Base-by-base conservation (phyloP, 2,329 filamentous ascomycete genomes). In the Mollisiaceae sp. region DNA sequence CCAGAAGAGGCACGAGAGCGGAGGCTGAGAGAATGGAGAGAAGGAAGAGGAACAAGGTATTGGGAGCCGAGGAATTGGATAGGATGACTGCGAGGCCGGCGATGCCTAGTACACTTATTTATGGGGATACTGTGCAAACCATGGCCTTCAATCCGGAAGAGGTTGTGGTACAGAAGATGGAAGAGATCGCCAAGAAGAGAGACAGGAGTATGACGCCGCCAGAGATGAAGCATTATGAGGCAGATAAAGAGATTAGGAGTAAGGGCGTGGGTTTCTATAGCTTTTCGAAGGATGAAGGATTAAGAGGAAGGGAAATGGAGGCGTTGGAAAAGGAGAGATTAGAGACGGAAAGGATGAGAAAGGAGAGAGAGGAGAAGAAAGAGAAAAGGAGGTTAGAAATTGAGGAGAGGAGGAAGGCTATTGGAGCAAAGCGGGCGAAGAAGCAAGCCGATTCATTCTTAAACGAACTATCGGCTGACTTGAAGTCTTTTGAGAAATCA, bases 261-360 rank as follows among this genome's bases (percentile, higher is more conserved):
- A 94, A 95, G 73, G 95, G 95, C 4, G 92, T 91, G 0, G 95
- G 92, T 0, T 99, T 98, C 79, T 97, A 93, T 80, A 89, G 91
- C 64, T 98, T 99, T 76, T 92, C 90, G 65, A 86, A 85, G 70
- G 91, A 97, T 77, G 89, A 90, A 74, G 88, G 85, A 70, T 82
- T 83, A 69, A 79, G 89, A 75, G 78, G 79, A 73, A 73, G 73
- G 58, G 92, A 98, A 82, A 97, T 98, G 92, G 83, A 86, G 70
- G 85, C 83, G 54, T 80, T 83, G 71, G 89, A 93, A 76, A 82
- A 91, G 65, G 79, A 82, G 67, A 85, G 87, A 74, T 95, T 92
- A 60, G 90, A 93, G 77, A 80, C 82, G 62, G 84, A 85, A 71
- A 82, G 91, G 65, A 72, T 71, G 14, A 71, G 75, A 64, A 78